Base-by-base conservation (phyloP, 805 yeast species). In the Candida coquimbonensis region DNA sequence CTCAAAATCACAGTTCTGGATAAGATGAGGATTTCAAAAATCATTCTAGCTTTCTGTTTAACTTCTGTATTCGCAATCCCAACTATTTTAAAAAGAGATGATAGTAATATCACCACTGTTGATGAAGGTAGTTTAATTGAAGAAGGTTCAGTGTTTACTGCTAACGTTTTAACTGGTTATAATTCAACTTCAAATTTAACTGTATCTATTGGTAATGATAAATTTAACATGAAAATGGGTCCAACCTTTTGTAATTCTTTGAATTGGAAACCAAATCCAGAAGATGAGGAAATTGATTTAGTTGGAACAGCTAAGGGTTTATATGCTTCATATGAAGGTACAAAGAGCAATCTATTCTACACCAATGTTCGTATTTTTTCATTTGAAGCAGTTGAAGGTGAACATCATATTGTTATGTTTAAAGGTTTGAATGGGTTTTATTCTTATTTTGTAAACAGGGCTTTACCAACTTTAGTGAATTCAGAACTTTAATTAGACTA, bases 361-460 rank as follows among this genome's bases (percentile, higher is more conserved):
- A 14, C 27, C 8, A 21, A 41, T 36, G 44, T 41, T 27, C 44
- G 44, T 36, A 29, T 41, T 17, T 27, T 35, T 7, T 31, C 38
- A n/a, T 41, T 41, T 27, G 44, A 41, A 14, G 38, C 44, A n/a
- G 33, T 27, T 5, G 44, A 41, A 17, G 44, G 44, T 35, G 44
- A 41, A 36, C 44, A 41, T 41, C 44, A 41, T 36, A 9, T 41
- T 8, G 44, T 41, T 26, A 6, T 41, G 9, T 41, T 41, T n/a
- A 41, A 36, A 41, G 44, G 44, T 19, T 41, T 41, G 9, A 14
- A 41, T 29, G 44, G 44, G 14, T 26, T 35, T 13, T 41, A 41
- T 17, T 41, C 44, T 26, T 41, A 41, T 16, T 41, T 41, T 25
- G 44, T 41, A 19, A 41, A 41, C 21, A 26, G 39, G 11, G 39